These are phyloP conservation scores for Spirogloea muscicola DNA, from an alignment of 139 green algal species.

Conservation along the genomic window DNA sequence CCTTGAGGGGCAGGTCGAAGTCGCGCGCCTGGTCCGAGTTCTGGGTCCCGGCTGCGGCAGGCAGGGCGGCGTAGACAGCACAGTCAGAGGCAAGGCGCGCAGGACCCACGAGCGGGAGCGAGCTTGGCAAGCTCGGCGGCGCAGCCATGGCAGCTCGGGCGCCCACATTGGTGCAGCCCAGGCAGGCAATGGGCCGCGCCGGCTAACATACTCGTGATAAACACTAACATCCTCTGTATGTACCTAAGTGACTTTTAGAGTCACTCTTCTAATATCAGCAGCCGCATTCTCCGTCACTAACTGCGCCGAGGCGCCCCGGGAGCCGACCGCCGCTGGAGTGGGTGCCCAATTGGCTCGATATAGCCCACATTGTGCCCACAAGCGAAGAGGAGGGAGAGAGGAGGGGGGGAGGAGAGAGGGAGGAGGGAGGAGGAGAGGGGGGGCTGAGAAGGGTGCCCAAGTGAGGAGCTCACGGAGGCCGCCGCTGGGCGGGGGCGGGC, in stretches of 20 bases:
- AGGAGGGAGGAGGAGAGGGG: no score
- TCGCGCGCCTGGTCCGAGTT: slow-evolving; percentile 44
- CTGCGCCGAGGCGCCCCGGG: no score
- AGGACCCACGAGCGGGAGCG: no score
- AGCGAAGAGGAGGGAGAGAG: not conserved
- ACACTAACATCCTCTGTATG: not conserved
- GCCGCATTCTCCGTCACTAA: not conserved
- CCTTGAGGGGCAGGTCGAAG: slow-evolving; percentile 33
- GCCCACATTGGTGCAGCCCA: no score
- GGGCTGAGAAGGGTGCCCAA: no score
- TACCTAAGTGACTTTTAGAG: no score
- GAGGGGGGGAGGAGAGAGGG: no score
- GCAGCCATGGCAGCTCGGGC: no score
- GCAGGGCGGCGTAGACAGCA: no score
- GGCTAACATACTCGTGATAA: not conserved
- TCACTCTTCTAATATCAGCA: not conserved
- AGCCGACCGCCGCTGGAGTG: not conserved
- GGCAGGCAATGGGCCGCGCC: no score
- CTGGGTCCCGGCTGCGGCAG: slow-evolving; percentile 36
- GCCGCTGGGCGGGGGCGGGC: slow-evolving; percentile 17
- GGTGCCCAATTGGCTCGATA: not conserved
- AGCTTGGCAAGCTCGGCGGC: no score
- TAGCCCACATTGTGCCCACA: not conserved
- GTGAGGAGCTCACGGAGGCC: slow-evolving; percentile 26
- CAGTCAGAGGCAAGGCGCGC: no score